A percentile compares a stretch with the other conserved stretches of the same genome.
Conservation (phyloP, 176 grass and related monocot species). For the Zoysia japonica region DNA sequence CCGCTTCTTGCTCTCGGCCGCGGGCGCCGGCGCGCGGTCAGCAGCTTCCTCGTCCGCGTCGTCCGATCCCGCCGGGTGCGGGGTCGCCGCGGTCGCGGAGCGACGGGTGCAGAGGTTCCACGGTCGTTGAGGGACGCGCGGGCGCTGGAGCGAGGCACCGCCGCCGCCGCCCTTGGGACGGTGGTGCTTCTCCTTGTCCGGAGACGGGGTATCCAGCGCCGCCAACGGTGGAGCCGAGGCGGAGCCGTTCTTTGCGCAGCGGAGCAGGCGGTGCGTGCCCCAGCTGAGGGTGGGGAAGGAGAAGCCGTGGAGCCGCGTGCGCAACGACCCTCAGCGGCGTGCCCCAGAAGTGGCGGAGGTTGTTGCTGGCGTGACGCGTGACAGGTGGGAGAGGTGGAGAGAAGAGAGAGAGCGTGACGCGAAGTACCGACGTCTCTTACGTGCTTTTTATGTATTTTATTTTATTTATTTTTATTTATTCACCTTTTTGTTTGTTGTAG, state of each 20-base stretch:
- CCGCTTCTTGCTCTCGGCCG: slow-evolving; percentile 1
- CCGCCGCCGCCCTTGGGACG: slow-evolving; percentile 11
- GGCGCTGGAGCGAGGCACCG: slow-evolving; percentile 16
- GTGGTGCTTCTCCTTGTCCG: slow-evolving; percentile 34
- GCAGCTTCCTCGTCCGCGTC: not conserved
- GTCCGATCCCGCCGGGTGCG: not conserved
- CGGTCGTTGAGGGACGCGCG: slow-evolving; percentile 32
- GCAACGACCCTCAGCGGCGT: not conserved
- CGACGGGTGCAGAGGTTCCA: slow-evolving; percentile 54
- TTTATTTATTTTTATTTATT: too few species aligned
- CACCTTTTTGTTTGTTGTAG: too few species aligned
- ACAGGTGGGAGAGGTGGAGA: too few species aligned
- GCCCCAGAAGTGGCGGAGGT: too few species aligned
- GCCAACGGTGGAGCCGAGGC: not conserved
- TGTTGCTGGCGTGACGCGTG: too few species aligned
- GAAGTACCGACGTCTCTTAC: too few species aligned
- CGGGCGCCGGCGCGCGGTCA: not conserved
- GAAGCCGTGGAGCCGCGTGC: slow-evolving; percentile 52
- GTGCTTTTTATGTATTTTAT: too few species aligned
- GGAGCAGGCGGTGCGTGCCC: slow-evolving; percentile 63
- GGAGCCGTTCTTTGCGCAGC: slow-evolving; percentile 48
- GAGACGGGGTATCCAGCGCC: slow-evolving; percentile 19
- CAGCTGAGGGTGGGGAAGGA: slow-evolving; percentile 60
- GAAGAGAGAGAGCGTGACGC: too few species aligned
- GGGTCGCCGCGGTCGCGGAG: slow-evolving; percentile 36